phyloP scores from a whole-genome alignment of 257 asterid species.

The Plantago elongata region DNA sequence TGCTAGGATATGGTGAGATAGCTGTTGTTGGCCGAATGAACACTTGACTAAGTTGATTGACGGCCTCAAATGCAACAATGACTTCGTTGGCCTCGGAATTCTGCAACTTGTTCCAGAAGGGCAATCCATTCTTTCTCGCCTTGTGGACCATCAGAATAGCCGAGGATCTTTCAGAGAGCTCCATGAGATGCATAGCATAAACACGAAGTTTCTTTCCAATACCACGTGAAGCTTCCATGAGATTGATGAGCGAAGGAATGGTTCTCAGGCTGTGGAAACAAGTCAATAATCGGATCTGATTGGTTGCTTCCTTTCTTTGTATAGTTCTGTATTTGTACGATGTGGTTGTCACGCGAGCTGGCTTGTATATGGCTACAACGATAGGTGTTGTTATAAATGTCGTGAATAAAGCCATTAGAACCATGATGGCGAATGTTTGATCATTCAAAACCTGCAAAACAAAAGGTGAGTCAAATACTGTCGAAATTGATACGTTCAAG shows the following conservation, averaged over 20 bases:
- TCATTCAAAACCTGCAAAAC: slow-evolving; percentile 46
- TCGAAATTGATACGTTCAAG: not conserved
- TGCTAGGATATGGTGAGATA: slow-evolving; percentile 42
- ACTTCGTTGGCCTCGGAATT: slow-evolving; percentile 33
- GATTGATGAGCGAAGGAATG: slow-evolving; percentile 48
- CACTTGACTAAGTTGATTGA: slow-evolving; percentile 41
- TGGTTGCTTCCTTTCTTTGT: slow-evolving; percentile 27
- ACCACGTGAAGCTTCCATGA: slow-evolving; percentile 53
- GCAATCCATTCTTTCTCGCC: slow-evolving; percentile 39
- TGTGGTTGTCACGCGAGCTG: slow-evolving; percentile 30
- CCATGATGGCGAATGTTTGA: slow-evolving; percentile 59
- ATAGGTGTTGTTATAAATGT: slow-evolving; percentile 57
- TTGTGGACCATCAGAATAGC: slow-evolving; percentile 60
- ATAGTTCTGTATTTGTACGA: slow-evolving; percentile 42
- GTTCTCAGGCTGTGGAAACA: slow-evolving; percentile 49
- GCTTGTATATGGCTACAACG: slow-evolving; percentile 47
- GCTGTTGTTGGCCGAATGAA: slow-evolving; percentile 43
- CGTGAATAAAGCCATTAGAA: slow-evolving; percentile 58
- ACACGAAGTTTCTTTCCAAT: slow-evolving; percentile 41
- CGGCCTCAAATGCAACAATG: slow-evolving; percentile 54
- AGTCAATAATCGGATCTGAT: slow-evolving; percentile 42
- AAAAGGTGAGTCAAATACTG: not conserved
- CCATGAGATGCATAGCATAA: slow-evolving; percentile 54
- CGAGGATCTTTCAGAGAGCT: slow-evolving; percentile 54
- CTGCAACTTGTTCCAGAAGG: slow-evolving; percentile 36